Base-by-base conservation (phyloP, 1,284 basidiomycete genomes). In the Malassezia arunalokei region DNA sequence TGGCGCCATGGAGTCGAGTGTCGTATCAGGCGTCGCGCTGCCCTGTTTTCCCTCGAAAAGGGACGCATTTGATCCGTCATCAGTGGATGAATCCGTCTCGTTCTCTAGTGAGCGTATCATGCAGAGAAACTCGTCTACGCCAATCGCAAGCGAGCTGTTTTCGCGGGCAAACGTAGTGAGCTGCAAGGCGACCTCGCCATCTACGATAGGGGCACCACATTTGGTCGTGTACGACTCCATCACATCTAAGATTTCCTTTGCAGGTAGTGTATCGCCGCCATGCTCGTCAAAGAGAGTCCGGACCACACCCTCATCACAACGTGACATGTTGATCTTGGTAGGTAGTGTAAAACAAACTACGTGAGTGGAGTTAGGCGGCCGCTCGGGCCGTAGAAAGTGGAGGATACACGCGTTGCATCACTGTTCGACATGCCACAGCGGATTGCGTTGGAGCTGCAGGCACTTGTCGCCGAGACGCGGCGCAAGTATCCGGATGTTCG, bases 401-500 rank as follows among this genome's bases (percentile, higher is more conserved):
- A 15, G 41, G 31, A 15, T 12, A 32, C 20, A 24, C 20, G 20
- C 20, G 20, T 24, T 12, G 33, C 33, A 15, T 35, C 11, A 5
- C 15, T 11, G 33, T 15, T 15, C 33, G 15, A 35, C 15, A 68
- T 69, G 67, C 66, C 67, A 14, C 62, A 64, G 43, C 63, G 69
- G 7, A 57, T 73, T 42, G 57, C 59, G 28, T 52, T 65, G 5
- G 70, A 73, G 49, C 64, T 73, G 51, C 62, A 63, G 43, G 59
- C 61, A 40, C 54, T 73, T 12, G 61, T 65, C 32, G 61, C 61
- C 30, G 70, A 73, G 48, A 60, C 68, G 15, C 62, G 65, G 49
- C 60, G 70, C 39, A 67, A 68, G 54, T 62, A 65, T 50, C 67
- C 70, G 35, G 70, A 73, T 17, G 66, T 70, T 49, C 60, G 64